A percentile compares a stretch with the other conserved stretches of the same genome.
Conservation (phyloP, 345 rosid species). For the thale cress (Arabidopsis thaliana) region DNA sequence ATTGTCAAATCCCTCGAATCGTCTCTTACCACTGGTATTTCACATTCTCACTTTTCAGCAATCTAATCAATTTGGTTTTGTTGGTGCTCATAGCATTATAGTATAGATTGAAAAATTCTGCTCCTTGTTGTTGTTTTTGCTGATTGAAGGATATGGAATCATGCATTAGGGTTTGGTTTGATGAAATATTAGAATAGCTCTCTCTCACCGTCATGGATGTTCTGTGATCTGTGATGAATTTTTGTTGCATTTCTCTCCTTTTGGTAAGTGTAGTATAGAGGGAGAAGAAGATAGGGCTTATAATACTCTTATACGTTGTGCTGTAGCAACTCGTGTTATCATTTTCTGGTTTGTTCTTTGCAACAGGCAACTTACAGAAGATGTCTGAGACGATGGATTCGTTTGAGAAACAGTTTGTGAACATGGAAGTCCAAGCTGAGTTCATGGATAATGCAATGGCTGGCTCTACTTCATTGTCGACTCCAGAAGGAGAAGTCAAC, state of each 20-base stretch:
- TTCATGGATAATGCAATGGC: conserved; percentile 97
- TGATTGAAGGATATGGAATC: background rate
- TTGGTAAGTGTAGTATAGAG: background rate
- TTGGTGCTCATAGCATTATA: background rate
- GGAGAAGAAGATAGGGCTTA: background rate
- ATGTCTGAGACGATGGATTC: conserved; percentile 98
- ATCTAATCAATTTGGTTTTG: background rate
- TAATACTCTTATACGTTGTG: background rate
- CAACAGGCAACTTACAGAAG: conserved; percentile 90
- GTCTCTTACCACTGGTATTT: conserved; percentile 73
- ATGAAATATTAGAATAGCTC: background rate
- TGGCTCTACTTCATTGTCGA: conserved; percentile 92
- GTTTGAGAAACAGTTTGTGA: conserved; percentile 95
- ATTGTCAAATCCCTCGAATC: conserved; percentile 94
- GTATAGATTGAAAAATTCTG: background rate
- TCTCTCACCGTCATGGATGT: background rate
- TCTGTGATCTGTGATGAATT: background rate
- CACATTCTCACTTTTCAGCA: background rate
- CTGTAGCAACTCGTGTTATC: background rate
- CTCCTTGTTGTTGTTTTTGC: background rate
- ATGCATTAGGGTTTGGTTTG: background rate
- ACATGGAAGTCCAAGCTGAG: conserved; percentile 97
- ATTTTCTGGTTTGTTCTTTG: conserved; percentile 4
- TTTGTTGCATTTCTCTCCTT: background rate
- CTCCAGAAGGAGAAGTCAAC: conserved; percentile 95